phyloP scores from a whole-genome alignment of 2,329 filamentous ascomycete species.

The Ascosphaera apis region DNA sequence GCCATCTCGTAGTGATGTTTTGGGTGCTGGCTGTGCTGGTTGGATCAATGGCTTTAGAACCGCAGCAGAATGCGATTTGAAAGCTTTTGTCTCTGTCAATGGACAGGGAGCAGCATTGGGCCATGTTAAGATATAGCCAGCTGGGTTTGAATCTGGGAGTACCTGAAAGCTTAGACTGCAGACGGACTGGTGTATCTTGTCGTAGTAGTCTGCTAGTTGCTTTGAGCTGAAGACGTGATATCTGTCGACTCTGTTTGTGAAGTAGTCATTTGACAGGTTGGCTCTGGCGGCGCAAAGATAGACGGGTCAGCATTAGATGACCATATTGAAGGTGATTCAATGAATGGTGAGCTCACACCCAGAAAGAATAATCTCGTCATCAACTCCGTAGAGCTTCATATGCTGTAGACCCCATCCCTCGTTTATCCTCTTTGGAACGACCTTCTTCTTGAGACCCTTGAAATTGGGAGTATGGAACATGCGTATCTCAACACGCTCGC shows the following conservation, averaged over 20 bases:
- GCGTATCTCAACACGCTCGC: conserved; percentile 69
- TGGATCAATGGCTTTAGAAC: conserved; percentile 44
- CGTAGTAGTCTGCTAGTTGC: conserved; percentile 64
- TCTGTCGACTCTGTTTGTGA: conserved; percentile 81
- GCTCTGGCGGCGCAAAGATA: conserved; percentile 30
- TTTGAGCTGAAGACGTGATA: conserved; percentile 77
- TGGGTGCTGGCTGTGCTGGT: conserved; percentile 17
- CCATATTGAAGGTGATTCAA: neutral
- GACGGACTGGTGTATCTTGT: conserved; percentile 50
- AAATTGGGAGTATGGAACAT: conserved; percentile 98
- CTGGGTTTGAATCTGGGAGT: conserved; percentile 27
- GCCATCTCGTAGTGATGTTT: conserved; percentile 15
- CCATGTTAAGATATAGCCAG: conserved; percentile 42
- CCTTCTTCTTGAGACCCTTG: conserved; percentile 60
- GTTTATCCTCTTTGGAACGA: conserved; percentile 75
- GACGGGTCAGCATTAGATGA: conserved; percentile 1
- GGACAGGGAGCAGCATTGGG: conserved; percentile 64
- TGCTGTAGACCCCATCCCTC: conserved; percentile 97
- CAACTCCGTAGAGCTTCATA: conserved; percentile 94
- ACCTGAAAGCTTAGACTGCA: conserved; percentile 65
- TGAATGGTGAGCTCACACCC: conserved; percentile 30
- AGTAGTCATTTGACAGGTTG: conserved; percentile 83
- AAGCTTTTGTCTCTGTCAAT: conserved; percentile 42
- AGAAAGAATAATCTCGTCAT: conserved; percentile 87
- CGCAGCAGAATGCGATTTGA: conserved; percentile 44